A percentile compares a stretch with the other conserved stretches of the same genome.
Conservation (phyloP, 2,329 filamentous ascomycete genomes). For the Shiraia sp. region DNA sequence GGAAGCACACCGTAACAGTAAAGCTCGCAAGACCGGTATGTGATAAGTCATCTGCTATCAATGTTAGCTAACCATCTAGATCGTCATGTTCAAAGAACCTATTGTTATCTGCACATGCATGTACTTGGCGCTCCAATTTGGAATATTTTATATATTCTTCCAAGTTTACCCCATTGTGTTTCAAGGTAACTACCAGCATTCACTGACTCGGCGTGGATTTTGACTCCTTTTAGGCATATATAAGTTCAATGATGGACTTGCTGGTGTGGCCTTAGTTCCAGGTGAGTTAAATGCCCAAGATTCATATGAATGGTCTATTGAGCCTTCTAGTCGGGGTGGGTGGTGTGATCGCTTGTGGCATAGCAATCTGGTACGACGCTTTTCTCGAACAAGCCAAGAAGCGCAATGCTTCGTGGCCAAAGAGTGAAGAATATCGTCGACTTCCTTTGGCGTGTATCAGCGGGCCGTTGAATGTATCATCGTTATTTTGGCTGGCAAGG, state of each 20-base stretch:
- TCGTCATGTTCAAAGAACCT: slow-evolving; percentile 69
- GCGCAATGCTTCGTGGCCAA: slow-evolving; percentile 55
- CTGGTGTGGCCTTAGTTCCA: slow-evolving; percentile 9
- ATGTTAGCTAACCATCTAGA: slow-evolving; percentile 12
- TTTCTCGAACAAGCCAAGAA: slow-evolving; percentile 54
- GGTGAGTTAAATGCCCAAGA: slow-evolving; percentile 58
- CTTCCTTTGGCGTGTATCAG: slow-evolving; percentile 70
- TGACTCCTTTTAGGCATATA: slow-evolving; percentile 9
- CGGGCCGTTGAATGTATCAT: slow-evolving; percentile 56
- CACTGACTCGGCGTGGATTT: slow-evolving; percentile 3
- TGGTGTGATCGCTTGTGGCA: slow-evolving; percentile 56
- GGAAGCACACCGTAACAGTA: slow-evolving; percentile 61
- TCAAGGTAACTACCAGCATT: slow-evolving; percentile 47
- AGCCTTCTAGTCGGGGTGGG: slow-evolving; percentile 68
- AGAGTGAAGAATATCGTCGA: slow-evolving; percentile 58
- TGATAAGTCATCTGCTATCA: slow-evolving; percentile 2
- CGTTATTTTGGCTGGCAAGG: slow-evolving; percentile 7
- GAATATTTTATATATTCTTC: slow-evolving; percentile 70
- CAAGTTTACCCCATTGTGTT: slow-evolving; percentile 71
- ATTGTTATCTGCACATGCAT: slow-evolving; percentile 72
- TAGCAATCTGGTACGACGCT: slow-evolving; percentile 66
- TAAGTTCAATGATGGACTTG: slow-evolving; percentile 8
- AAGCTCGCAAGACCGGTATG: slow-evolving; percentile 69
- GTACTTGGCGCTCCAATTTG: slow-evolving; percentile 63
- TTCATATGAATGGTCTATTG: slow-evolving; percentile 64